A percentile compares a stretch with the other conserved stretches of the same genome.
Evolutionary conservation across 129 eudicot species (phyloP).

Genomic region (Erigeron canadensis): DNA sequence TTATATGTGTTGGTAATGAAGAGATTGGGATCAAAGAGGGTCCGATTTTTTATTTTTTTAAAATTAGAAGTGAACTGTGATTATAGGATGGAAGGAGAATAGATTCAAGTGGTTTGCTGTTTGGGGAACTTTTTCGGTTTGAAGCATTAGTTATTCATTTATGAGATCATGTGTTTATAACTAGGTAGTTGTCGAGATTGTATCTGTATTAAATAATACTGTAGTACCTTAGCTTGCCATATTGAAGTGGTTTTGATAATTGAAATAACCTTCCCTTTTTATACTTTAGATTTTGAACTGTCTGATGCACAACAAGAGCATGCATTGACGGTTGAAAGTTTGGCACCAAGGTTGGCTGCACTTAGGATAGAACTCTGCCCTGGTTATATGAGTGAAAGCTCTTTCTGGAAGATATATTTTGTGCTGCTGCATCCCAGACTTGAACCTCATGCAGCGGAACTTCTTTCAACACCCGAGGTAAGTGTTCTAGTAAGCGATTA

Average conservation of each 20-base stretch:
- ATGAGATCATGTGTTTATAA: background rate
- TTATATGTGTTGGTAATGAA: no score
- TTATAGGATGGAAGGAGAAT: background rate
- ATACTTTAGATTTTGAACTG: constrained; percentile 60
- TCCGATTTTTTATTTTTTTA: background rate
- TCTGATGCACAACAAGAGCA: constrained; percentile 98
- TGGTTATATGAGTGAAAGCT: constrained; percentile 70
- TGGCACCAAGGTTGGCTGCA: constrained; percentile 87
- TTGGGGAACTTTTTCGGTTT: constrained; percentile 6
- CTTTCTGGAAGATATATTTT: constrained; percentile 94
- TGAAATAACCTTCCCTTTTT: background rate
- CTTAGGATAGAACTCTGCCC: constrained; percentile 93
- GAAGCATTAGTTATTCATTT: background rate
- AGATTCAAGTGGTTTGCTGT: background rate
- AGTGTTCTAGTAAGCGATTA: background rate
- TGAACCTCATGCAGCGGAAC: constrained; percentile 64
- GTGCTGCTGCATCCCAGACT: constrained; percentile 89
- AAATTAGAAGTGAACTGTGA: background rate
- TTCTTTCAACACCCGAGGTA: constrained; percentile 88
- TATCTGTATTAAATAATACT: no score
- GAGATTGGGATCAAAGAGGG: no score
- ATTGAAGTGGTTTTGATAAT: background rate
- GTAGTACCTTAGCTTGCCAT: background rate
- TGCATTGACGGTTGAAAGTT: constrained; percentile 86
- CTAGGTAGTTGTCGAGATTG: no score